These are phyloP conservation scores for Pseudocercospora crystallina DNA, from an alignment of 2,329 filamentous ascomycete genomes.

Conservation along the genomic window DNA sequence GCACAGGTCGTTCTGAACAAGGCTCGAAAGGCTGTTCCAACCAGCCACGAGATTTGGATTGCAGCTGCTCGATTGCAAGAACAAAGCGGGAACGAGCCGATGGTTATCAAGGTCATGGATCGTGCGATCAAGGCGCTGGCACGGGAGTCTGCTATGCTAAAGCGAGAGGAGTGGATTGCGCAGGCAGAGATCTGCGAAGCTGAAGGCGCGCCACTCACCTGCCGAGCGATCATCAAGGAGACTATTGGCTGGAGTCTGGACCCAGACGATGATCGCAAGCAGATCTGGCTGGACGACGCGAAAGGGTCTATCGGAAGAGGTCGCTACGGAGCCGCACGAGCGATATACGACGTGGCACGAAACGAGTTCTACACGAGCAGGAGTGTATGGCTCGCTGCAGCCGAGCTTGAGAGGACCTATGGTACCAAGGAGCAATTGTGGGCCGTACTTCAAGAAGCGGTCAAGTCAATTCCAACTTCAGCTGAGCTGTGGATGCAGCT, in stretches of 20 bases:
- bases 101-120: conserved; percentile 85
- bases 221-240: conserved; percentile 84
- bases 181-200: conserved; percentile 94
- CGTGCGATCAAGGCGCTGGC: conserved; percentile 84
- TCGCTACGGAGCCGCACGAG: conserved; percentile 84
- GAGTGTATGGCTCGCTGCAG: conserved; percentile 85
- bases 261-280: conserved; percentile 93
- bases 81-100: conserved; percentile 79
- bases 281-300: conserved; percentile 94
- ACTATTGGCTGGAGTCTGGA: conserved; percentile 92
- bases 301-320: conserved; percentile 76
- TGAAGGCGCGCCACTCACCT: conserved; percentile 83
- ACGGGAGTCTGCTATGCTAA: conserved; percentile 92
- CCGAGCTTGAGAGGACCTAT: conserved; percentile 87
- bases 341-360: conserved; percentile 88
- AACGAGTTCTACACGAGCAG: conserved; percentile 86
- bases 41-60: conserved; percentile 95
- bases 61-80: conserved; percentile 85
- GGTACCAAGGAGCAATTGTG: conserved; percentile 80
- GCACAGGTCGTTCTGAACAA: conserved; percentile 94
- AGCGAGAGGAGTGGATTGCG: conserved; percentile 93
- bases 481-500: conserved; percentile 95
- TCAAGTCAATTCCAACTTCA: conserved; percentile 87
- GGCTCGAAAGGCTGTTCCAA: conserved; percentile 89
- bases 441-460: conserved; percentile 85